Percentiles rank a stretch among this genome's conserved stretches.
Evolutionary conservation across 164 flowering plant species (phyloP).

Genomic region (Nymphaea thermarum): DNA sequence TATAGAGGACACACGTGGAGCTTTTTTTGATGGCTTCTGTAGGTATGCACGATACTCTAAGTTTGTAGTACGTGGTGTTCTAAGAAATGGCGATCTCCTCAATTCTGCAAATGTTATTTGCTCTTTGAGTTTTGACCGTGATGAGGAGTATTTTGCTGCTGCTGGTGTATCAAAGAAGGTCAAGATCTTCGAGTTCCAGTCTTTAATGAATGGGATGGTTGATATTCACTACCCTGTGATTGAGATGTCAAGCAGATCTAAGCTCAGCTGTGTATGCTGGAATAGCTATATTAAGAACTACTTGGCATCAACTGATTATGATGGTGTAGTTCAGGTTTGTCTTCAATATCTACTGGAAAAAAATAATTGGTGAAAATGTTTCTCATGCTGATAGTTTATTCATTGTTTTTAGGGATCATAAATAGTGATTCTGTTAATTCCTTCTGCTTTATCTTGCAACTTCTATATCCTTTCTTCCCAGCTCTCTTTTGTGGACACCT

Average conservation of each 20-base stretch:
- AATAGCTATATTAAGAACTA: slow-evolving; percentile 86
- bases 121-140: slow-evolving; percentile 91
- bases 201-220: slow-evolving; percentile 59
- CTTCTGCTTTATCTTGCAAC: no score
- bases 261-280: slow-evolving; percentile 86
- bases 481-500: no score
- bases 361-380: neutral
- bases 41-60: slow-evolving; percentile 83
- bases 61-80: slow-evolving; percentile 62
- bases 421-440: no score
- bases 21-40: slow-evolving; percentile 83
- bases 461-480: no score
- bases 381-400: no score
- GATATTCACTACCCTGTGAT: slow-evolving; percentile 85
- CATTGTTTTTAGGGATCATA: no score
- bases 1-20: slow-evolving; percentile 42
- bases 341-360: slow-evolving; percentile 5
- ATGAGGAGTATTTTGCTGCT: slow-evolving; percentile 90
- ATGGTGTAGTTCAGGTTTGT: slow-evolving; percentile 91
- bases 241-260: slow-evolving; percentile 82
- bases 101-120: slow-evolving; percentile 87
- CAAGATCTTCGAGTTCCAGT: slow-evolving; percentile 69
- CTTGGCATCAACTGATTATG: slow-evolving; percentile 93
- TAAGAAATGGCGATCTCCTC: slow-evolving; percentile 68
- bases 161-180: slow-evolving; percentile 97